Evolutionary conservation across 768 basidiomycete genomes (phyloP), one percentile per base, ranked within the genome.

Genomic region (Coprinopsis sp.): DNA sequence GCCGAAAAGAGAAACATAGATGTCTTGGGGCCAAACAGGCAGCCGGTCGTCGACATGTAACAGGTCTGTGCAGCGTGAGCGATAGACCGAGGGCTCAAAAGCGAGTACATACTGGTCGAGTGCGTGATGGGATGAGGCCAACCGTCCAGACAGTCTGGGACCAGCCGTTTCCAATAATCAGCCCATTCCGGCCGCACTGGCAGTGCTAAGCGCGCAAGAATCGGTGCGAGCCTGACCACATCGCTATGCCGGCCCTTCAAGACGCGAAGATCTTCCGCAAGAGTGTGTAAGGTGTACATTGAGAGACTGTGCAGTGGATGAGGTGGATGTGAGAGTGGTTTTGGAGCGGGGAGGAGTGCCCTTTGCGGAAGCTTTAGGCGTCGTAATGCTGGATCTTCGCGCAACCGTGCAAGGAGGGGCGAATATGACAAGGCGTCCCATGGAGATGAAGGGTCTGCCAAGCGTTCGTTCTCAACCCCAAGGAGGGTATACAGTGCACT

Each of bases 91-190:
- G n/a, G n/a, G n/a, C n/a, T n/a, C n/a, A n/a, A n/a, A n/a, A n/a
- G n/a, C n/a, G n/a, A n/a, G n/a, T n/a, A n/a, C n/a, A n/a, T n/a
- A n/a, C n/a, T n/a, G n/a, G n/a, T n/a, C n/a, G n/a, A n/a, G 3
- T 28, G 27, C 4, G 6, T 4, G n/a, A 21, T 23, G n/a, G 36
- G 23, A 22, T 37, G 29, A 4, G 80, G 79, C 89, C 88, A 88
- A 23, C 64, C 60, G n/a, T 67, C 64, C 53, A 76, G 67, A 22
- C 74, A 73, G 36, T 77, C 74, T 3, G 91, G 87, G 54, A 81
- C 81, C 33, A 91, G 66, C 11, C 91, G 77, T 57, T 85, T 84
- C 93, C 92, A 95, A 59, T 93, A 93, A 64, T 96, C 91, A 5
- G 79, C 79, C 93, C 92, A 95, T 58, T 91, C 91, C 0, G 83